Percentiles rank a stretch among this genome's conserved stretches.
phyloP scores from a whole-genome alignment of 176 grass and related monocot species.

The Oryza coarctata region DNA sequence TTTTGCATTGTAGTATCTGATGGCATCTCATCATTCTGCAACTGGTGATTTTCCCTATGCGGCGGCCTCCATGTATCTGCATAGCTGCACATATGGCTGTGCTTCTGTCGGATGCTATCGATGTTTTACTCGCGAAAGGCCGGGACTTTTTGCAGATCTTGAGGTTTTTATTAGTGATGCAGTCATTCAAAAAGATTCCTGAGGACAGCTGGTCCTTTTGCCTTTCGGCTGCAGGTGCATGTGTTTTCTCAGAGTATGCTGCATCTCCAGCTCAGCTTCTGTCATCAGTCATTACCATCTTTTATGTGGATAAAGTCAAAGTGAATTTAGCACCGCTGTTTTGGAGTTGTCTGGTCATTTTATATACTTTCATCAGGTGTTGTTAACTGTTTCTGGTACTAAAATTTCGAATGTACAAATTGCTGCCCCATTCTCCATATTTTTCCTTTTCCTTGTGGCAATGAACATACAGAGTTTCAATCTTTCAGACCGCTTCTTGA shows the following conservation, averaged over 20 bases:
- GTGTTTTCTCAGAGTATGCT: conserved; percentile 10
- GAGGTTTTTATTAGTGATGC: neutral
- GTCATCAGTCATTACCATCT: conserved; percentile 21
- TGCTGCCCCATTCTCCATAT: neutral
- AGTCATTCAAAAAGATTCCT: neutral
- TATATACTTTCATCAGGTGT: conserved; percentile 33
- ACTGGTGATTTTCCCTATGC: conserved; percentile 13
- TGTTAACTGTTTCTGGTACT: neutral
- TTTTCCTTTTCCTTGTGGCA: neutral
- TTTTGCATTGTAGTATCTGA: neutral
- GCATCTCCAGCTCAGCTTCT: neutral
- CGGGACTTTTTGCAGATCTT: neutral
- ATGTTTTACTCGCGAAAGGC: conserved; percentile 9
- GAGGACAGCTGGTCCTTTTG: neutral
- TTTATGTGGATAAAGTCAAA: conserved; percentile 17
- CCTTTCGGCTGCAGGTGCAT: neutral
- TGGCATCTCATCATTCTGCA: neutral
- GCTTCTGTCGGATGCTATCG: neutral
- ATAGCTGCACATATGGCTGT: neutral
- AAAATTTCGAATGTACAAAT: neutral
- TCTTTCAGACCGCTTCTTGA: neutral
- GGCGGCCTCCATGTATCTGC: neutral
- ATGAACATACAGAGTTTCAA: neutral
- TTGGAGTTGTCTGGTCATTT: conserved; percentile 36
- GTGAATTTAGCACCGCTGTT: neutral